Evolutionary conservation across 2,329 filamentous ascomycete species (phyloP).

Genomic region (Phyllosticta citrichinensis): DNA sequence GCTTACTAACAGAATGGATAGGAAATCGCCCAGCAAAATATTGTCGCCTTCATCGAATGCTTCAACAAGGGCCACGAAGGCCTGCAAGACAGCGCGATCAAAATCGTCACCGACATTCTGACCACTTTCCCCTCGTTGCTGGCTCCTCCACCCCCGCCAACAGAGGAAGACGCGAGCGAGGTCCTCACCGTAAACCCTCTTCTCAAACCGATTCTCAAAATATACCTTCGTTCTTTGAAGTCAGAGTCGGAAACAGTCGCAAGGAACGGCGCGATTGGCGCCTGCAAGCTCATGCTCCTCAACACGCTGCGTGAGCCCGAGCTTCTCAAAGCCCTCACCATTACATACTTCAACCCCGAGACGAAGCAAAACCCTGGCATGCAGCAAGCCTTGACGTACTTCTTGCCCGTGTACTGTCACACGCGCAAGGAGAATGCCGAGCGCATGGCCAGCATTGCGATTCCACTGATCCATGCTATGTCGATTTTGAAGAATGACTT

Average conservation of each 20-base stretch:
- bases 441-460: constrained; percentile 64
- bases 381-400: constrained; percentile 81
- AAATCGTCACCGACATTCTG: constrained; percentile 87
- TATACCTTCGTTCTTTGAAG: constrained; percentile 68
- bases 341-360: constrained; percentile 83
- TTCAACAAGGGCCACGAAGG: constrained; percentile 86
- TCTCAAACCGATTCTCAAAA: constrained; percentile 62
- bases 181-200: constrained; percentile 24
- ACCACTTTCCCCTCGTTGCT: constrained; percentile 79
- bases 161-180: constrained; percentile 26
- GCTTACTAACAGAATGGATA: constrained; percentile 19
- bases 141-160: constrained; percentile 27
- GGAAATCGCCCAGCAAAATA: constrained; percentile 82
- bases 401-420: constrained; percentile 89
- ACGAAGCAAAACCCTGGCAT: constrained; percentile 72
- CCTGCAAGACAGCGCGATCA: constrained; percentile 79
- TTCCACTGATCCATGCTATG: constrained; percentile 65
- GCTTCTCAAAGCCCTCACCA: constrained; percentile 72
- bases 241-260: constrained; percentile 58
- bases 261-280: constrained; percentile 67
- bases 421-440: constrained; percentile 73
- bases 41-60: constrained; percentile 90
- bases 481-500: constrained; percentile 48
- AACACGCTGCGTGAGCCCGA: constrained; percentile 50
- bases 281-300: constrained; percentile 78